These are phyloP conservation scores for Chaetoceros muelleri DNA, from an alignment of 108 stramenopile genomes.

Conservation along the genomic window DNA sequence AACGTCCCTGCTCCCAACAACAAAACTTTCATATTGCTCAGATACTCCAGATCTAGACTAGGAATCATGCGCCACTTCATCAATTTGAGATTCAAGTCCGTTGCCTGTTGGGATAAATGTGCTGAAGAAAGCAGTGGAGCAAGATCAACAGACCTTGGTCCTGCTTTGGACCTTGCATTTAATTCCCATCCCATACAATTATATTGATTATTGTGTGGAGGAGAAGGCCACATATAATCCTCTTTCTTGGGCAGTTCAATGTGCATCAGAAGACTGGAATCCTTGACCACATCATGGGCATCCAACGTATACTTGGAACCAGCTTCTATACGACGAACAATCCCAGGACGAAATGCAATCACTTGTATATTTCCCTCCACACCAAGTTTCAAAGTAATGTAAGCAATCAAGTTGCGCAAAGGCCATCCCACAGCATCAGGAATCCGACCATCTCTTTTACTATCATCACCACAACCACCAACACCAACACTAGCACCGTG, in stretches of 20 bases:
- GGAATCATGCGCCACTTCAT: constrained; percentile 99
- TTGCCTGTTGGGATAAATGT: constrained; percentile 83
- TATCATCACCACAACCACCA: no score
- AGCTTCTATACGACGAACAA: constrained; percentile 33
- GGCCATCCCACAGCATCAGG: constrained; percentile 63
- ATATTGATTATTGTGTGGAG: constrained; percentile 12
- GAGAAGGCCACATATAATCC: constrained; percentile 37
- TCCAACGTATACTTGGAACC: constrained; percentile 6
- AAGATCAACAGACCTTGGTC: constrained; percentile 68
- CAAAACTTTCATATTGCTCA: constrained; percentile 71
- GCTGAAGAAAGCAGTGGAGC: constrained; percentile 57
- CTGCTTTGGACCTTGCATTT: constrained; percentile 63
- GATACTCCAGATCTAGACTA: constrained; percentile 65
- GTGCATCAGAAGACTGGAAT: constrained; percentile 34
- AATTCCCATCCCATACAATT: constrained; percentile 76
- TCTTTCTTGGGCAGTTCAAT: constrained; percentile 36
- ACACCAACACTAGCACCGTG: background rate
- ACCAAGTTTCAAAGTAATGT: constrained; percentile 41
- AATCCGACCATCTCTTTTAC: no score
- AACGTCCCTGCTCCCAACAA: constrained; percentile 96
- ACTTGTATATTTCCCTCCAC: constrained; percentile 46
- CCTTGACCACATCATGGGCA: constrained; percentile 5
- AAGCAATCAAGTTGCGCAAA: constrained; percentile 66
- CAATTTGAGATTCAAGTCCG: constrained; percentile 90
- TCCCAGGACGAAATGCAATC: constrained; percentile 43